Evolutionary conservation across 75 land plant species (phyloP).

Genomic region (Ceratopteris richardii): DNA sequence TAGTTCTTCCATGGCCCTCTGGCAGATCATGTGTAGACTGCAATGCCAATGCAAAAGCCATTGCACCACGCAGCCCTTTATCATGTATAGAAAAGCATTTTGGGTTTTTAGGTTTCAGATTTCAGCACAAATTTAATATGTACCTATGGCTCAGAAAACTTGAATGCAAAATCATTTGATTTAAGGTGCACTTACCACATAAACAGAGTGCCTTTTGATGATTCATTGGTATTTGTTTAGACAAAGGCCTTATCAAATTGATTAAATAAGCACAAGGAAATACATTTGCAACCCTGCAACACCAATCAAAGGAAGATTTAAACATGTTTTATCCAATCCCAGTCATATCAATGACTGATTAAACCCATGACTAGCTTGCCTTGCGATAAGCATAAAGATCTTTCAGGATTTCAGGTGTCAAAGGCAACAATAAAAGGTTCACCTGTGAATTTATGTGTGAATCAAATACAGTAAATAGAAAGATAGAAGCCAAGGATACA

Average conservation of each 20-base stretch:
- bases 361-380: slow-evolving; percentile 30
- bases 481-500: slow-evolving; percentile 51
- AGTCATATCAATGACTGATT: background rate
- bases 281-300: slow-evolving; percentile 83
- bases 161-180: background rate
- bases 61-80: slow-evolving; percentile 93
- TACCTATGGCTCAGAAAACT: no score
- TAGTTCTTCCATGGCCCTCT: slow-evolving; percentile 80
- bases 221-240: slow-evolving; percentile 68
- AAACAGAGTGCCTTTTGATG: slow-evolving; percentile 99
- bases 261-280: slow-evolving; percentile 88
- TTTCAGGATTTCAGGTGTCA: slow-evolving; percentile 21
- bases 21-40: slow-evolving; percentile 92
- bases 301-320: background rate
- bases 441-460: no score
- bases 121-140: no score
- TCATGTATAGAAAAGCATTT: background rate
- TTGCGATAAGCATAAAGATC: slow-evolving; percentile 83
- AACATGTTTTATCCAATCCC: slow-evolving; percentile 3
- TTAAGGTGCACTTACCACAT: slow-evolving; percentile 53
- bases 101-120: no score
- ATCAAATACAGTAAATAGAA: background rate
- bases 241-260: slow-evolving; percentile 70
- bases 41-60: slow-evolving; percentile 98
- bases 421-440: slow-evolving; percentile 9